Base-by-base conservation (phyloP, 495 filamentous ascomycete species). In the Collariella sp. region DNA sequence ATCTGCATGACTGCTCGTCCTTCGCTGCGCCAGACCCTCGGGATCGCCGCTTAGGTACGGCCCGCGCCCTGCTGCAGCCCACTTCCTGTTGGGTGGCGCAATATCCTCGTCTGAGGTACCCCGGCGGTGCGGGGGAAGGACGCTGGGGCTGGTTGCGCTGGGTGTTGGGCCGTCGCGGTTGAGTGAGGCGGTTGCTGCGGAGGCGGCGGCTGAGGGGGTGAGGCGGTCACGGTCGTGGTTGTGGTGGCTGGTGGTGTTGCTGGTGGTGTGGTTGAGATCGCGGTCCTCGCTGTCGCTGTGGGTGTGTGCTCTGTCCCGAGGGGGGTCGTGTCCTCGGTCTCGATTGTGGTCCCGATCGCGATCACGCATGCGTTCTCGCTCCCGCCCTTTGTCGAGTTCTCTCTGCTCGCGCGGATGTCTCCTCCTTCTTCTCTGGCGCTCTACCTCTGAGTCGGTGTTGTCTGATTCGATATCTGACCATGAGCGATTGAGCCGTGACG, bases 1-100 rank as follows among this genome's bases (percentile, higher is more conserved):
- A 19, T 76, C 73, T 2, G 70, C 61, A 46, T 76, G 73, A 57
- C 73, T 76, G 53, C 70, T 74, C 2, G 71, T 66, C 40, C 73
- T 62, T 18, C 73, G 67, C n/a, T 56, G 61, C n/a, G 42, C 13
- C 7, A 15, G 29, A 22, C 54, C 54, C 12, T 57, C 54, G 20
- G 67, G n/a, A n/a, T n/a, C 64, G 15, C 62, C 64, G 0, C 46
- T 15, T 24, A 69, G 47, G 54, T 72, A 71, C 12, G 55, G 60
- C 0, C 54, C 44, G 26, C 45, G n/a, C n/a, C n/a, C n/a, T n/a
- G n/a, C n/a, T n/a, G n/a, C n/a, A n/a, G n/a, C n/a, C n/a, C n/a
- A n/a, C n/a, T n/a, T n/a, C n/a, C n/a, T n/a, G n/a, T n/a, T n/a
- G n/a, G n/a, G 58, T 33, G 53, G 49, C 55, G 60, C 15, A 41